Evolutionary conservation across 345 rosid genomes (phyloP).

Genomic region (Sisymbrium irio): DNA sequence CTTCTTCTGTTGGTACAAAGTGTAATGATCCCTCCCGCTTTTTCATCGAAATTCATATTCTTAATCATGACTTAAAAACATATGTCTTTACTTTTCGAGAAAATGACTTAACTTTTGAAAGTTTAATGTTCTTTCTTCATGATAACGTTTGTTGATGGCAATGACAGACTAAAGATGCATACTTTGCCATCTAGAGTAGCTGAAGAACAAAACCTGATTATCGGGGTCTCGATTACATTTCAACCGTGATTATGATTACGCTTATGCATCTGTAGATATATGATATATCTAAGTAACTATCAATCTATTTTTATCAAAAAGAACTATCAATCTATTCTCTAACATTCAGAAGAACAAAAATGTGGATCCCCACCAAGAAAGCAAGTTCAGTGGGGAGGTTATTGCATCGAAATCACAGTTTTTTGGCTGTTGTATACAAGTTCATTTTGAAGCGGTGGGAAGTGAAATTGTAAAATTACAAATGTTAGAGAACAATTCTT

Average conservation of each 20-base stretch:
- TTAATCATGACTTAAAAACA: slow-evolving; percentile 29
- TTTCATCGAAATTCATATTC: slow-evolving; percentile 31
- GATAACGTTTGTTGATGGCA: slow-evolving; percentile 34
- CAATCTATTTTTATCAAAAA: neutral
- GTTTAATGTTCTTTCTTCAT: slow-evolving; percentile 38
- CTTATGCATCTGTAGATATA: slow-evolving; percentile 2
- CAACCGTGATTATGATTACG: slow-evolving; percentile 22
- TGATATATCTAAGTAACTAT: neutral
- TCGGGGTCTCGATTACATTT: slow-evolving; percentile 3
- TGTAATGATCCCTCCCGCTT: slow-evolving; percentile 31
- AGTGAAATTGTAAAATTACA: neutral
- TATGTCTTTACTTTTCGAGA: slow-evolving; percentile 27
- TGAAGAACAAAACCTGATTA: slow-evolving; percentile 10
- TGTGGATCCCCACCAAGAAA: slow-evolving; percentile 32
- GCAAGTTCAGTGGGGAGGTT: slow-evolving; percentile 22
- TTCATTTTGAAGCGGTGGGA: neutral
- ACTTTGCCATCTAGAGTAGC: slow-evolving; percentile 12
- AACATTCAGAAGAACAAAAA: neutral
- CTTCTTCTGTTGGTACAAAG: slow-evolving; percentile 20
- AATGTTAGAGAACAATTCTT: neutral
- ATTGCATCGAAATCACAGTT: slow-evolving; percentile 3
- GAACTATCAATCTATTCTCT: neutral
- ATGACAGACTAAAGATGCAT: slow-evolving; percentile 23
- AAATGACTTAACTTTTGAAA: slow-evolving; percentile 30
- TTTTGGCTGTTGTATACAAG: neutral